A percentile compares a stretch with the other conserved stretches of the same genome.
Conservation (phyloP, 371 early-diverging fungal species). For the Mucor circinelloides region DNA sequence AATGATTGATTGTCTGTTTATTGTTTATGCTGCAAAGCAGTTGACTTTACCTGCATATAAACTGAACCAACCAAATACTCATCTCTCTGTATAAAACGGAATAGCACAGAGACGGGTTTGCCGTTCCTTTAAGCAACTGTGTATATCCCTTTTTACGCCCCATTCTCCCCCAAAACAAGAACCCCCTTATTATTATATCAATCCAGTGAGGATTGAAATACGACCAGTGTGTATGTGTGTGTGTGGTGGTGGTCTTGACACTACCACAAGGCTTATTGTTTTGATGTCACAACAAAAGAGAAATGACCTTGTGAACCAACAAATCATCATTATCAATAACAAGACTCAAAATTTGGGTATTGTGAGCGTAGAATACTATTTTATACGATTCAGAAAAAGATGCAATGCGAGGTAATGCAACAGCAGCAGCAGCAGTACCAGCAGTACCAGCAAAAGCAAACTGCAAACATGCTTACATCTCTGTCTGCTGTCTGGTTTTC, state of each 20-base stretch:
- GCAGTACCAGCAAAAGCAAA: not conserved
- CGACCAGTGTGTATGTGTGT: not conserved
- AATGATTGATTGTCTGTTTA: conserved; percentile 32
- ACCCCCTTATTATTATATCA: conserved; percentile 5
- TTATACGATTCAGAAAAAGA: conserved; percentile 1
- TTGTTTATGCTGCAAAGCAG: conserved; percentile 32
- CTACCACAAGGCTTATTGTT: not conserved
- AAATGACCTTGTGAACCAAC: not conserved
- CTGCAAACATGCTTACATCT: conserved; percentile 1
- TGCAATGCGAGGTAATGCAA: conserved; percentile 25
- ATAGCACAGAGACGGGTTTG: conserved; percentile 15
- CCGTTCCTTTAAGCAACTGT: conserved; percentile 22
- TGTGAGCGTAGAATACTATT: not conserved
- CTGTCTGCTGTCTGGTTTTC: not conserved
- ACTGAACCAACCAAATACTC: conserved; percentile 12
- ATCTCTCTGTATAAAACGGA: conserved; percentile 2
- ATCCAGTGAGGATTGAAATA: conserved; percentile 22
- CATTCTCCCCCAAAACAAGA: not conserved
- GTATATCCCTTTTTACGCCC: conserved; percentile 7
- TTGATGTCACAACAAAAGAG: not conserved
- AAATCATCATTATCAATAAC: not conserved
- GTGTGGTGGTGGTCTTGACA: not conserved
- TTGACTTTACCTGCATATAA: conserved; percentile 43
- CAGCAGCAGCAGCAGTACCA: conserved; percentile 5
- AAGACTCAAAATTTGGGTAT: not conserved